These are phyloP conservation scores for Cryphonectria carpinicola DNA, from an alignment of 2,329 filamentous ascomycete species.

Conservation along the genomic window DNA sequence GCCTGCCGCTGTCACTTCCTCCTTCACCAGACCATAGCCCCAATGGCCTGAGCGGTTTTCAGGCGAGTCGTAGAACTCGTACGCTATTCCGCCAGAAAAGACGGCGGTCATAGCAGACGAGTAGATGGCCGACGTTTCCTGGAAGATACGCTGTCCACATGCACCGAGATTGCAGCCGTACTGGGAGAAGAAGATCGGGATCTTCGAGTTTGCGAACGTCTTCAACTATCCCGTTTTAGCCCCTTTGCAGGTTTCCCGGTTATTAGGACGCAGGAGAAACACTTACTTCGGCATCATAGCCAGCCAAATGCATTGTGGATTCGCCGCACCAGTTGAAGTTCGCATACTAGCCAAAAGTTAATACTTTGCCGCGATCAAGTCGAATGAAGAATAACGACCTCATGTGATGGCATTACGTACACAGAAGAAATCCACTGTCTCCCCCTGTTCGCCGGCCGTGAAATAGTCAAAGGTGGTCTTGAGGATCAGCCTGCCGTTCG, in stretches of 20 bases:
- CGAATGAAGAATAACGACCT: no score
- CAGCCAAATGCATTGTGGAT: constrained; percentile 53
- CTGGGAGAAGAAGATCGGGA: constrained; percentile 69
- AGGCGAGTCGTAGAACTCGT: constrained; percentile 62
- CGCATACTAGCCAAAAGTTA: constrained; percentile 43
- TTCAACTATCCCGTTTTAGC: constrained; percentile 37
- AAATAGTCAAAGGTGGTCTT: constrained; percentile 28
- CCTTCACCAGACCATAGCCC: constrained; percentile 48
- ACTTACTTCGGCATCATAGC: constrained; percentile 47
- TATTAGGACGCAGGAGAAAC: not conserved
- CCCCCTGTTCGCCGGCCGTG: constrained; percentile 25
- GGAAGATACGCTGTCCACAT: constrained; percentile 55
- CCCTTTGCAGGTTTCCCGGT: not conserved
- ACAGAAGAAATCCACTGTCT: constrained; percentile 29
- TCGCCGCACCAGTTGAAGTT: constrained; percentile 62
- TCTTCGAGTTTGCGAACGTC: constrained; percentile 56
- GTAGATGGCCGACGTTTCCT: constrained; percentile 61
- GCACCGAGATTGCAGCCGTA: constrained; percentile 56
- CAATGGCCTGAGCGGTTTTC: constrained; percentile 34
- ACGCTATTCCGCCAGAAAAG: constrained; percentile 63
- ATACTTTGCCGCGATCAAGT: not conserved
- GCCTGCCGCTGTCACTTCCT: constrained; percentile 12
- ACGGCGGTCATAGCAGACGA: constrained; percentile 56
- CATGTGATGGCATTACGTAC: constrained; percentile 11
- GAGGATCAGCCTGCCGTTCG: constrained; percentile 23